These are phyloP conservation scores for Paspalum notatum DNA, from an alignment of 176 grass and related monocot genomes.

Conservation along the genomic window DNA sequence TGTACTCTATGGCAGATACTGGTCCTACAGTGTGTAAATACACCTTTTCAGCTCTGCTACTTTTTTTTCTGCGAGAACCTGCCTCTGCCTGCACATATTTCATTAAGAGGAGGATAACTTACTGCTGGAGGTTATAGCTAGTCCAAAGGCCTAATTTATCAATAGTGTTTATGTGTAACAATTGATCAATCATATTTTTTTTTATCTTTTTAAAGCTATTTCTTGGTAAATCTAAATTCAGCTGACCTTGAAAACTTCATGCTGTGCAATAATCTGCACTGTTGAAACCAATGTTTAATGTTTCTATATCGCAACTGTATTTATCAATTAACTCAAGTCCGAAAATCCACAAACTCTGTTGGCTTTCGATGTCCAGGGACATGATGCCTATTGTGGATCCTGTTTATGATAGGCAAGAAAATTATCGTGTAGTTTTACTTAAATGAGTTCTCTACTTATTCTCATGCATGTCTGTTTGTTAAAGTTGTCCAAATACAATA, in stretches of 20 bases:
- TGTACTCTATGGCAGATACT: slow-evolving; percentile 26
- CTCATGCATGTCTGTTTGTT: background rate
- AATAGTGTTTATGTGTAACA: too few species aligned
- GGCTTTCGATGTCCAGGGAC: too few species aligned
- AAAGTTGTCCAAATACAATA: background rate
- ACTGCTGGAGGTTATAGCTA: too few species aligned
- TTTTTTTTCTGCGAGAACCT: background rate
- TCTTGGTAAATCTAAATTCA: background rate
- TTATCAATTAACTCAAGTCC: too few species aligned
- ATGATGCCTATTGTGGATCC: background rate
- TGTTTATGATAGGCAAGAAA: background rate
- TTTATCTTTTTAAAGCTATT: background rate
- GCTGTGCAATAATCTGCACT: background rate
- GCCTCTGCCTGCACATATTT: too few species aligned
- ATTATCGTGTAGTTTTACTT: slow-evolving; percentile 3
- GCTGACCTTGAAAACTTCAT: background rate
- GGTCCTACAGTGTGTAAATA: slow-evolving; percentile 34
- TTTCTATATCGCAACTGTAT: background rate
- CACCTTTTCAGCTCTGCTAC: slow-evolving; percentile 17
- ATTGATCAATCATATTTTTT: background rate
- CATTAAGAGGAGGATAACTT: too few species aligned
- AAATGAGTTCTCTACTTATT: background rate
- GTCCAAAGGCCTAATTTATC: background rate
- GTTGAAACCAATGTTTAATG: background rate
- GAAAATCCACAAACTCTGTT: too few species aligned